These are phyloP conservation scores for Arabidopsis thaliana DNA, from an alignment of 345 rosid genomes.

Conservation along the genomic window DNA sequence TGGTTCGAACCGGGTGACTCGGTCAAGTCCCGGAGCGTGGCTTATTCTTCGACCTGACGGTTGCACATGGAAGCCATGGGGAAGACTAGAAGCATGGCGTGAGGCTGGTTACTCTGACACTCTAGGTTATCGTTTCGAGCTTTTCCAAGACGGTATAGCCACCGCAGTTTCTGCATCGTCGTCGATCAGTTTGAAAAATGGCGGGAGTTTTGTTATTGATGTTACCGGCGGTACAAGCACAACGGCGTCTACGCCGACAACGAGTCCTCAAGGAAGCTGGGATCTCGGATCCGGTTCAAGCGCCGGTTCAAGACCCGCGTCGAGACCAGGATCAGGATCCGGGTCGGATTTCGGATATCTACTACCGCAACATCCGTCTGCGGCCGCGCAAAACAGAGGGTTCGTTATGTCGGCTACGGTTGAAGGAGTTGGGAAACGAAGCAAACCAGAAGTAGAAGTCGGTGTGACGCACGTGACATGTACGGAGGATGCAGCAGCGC, in stretches of 20 bases:
- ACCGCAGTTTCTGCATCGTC: slow-evolving; percentile 53
- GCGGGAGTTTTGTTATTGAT: slow-evolving; percentile 84
- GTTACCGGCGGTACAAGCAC: slow-evolving; percentile 54
- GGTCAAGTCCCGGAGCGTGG: slow-evolving; percentile 95
- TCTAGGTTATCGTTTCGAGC: slow-evolving; percentile 79
- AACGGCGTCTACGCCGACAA: slow-evolving; percentile 60
- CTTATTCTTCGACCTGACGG: slow-evolving; percentile 79
- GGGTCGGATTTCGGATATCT: slow-evolving; percentile 65
- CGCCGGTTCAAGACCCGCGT: slow-evolving; percentile 57
- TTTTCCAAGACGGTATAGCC: slow-evolving; percentile 67
- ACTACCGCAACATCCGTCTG: slow-evolving; percentile 36
- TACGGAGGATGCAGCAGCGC: slow-evolving; percentile 96
- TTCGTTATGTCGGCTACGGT: slow-evolving; percentile 92
- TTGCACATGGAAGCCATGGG: slow-evolving; percentile 97
- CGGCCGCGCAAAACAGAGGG: slow-evolving; percentile 54
- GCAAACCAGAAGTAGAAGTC: slow-evolving; percentile 79
- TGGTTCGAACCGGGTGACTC: slow-evolving; percentile 77
- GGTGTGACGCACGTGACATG: slow-evolving; percentile 95
- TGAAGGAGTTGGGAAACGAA: slow-evolving; percentile 56
- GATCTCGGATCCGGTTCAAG: slow-evolving; percentile 73
- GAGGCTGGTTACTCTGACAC: slow-evolving; percentile 58
- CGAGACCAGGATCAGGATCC: slow-evolving; percentile 87
- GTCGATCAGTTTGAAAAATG: slow-evolving; percentile 59
- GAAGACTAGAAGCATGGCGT: slow-evolving; percentile 92
- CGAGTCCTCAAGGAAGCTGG: slow-evolving; percentile 83